These are phyloP conservation scores for Avena eriantha DNA, from an alignment of 176 grass and related monocot species.

Conservation along the genomic window DNA sequence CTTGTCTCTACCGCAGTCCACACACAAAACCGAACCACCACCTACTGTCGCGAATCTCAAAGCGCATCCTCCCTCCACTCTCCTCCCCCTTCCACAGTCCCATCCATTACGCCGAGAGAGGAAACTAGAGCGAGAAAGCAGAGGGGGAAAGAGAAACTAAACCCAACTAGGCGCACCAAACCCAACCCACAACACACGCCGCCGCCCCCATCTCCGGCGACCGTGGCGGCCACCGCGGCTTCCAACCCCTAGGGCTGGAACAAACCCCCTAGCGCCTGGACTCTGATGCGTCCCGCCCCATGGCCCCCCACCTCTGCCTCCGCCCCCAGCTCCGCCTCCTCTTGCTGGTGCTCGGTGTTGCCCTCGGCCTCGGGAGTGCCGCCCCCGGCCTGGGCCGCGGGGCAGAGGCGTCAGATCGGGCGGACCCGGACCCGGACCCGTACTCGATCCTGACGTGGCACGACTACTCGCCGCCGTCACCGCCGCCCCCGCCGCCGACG, in stretches of 20 bases:
- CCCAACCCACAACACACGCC: conserved; percentile 34
- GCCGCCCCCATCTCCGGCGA: conserved; percentile 36
- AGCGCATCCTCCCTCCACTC: not conserved
- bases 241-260: conserved; percentile 1
- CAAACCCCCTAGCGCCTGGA: conserved; percentile 26
- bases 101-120: conserved; percentile 23
- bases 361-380: conserved; percentile 48
- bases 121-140: conserved; percentile 26
- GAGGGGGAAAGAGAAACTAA: conserved; percentile 37
- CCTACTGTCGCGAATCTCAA: conserved; percentile 41
- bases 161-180: conserved; percentile 61
- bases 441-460: conserved; percentile 97
- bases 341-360: conserved; percentile 38
- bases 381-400: conserved; percentile 42
- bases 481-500: conserved; percentile 71
- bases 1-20: conserved; percentile 48
- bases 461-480: conserved; percentile 92
- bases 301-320: conserved; percentile 58
- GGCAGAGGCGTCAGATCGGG: conserved; percentile 49
- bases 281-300: conserved; percentile 89
- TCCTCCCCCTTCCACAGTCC: not conserved
- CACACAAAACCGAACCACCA: conserved; percentile 4
- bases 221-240: conserved; percentile 9
- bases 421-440: conserved; percentile 41
- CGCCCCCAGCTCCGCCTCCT: conserved; percentile 51